Conservation (phyloP, 2,329 filamentous ascomycete species). For the Fusarium temperatum region DNA sequence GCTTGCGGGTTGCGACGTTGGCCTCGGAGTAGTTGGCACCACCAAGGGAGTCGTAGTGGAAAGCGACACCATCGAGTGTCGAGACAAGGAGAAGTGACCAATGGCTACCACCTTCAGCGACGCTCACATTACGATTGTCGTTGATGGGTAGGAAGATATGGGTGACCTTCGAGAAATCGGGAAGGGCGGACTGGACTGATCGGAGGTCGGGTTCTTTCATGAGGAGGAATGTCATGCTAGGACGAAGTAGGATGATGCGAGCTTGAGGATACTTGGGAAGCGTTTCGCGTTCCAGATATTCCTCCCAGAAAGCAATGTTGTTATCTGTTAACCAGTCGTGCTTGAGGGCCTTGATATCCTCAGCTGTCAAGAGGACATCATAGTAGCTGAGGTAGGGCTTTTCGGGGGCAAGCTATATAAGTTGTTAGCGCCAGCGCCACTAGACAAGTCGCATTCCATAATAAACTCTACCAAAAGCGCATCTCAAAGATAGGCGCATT, state of each 20-base stretch:
- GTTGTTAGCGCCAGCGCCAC: constrained; percentile 18
- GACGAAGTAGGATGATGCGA: constrained; percentile 88
- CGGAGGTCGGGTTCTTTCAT: constrained; percentile 74
- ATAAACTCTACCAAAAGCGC: constrained; percentile 1
- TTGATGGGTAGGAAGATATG: constrained; percentile 98
- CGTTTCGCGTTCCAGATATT: constrained; percentile 92
- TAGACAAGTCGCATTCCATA: constrained; percentile 7
- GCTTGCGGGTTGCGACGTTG: constrained; percentile 71
- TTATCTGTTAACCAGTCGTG: constrained; percentile 98
- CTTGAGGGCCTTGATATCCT: constrained; percentile 88
- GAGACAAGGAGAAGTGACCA: constrained; percentile 95
- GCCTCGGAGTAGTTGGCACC: constrained; percentile 81
- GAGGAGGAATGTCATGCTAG: constrained; percentile 91
- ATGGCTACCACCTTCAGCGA: constrained; percentile 90
- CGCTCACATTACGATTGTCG: constrained; percentile 78
- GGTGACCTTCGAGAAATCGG: constrained; percentile 81
- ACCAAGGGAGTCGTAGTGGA: constrained; percentile 93
- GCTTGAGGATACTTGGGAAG: constrained; percentile 82
- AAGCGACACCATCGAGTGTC: constrained; percentile 87
- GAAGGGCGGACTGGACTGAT: constrained; percentile 73
- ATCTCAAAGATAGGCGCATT: constrained; percentile 18
- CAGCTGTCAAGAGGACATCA: constrained; percentile 72
- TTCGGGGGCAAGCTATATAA: constrained; percentile 58
- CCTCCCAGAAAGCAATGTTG: constrained; percentile 98
- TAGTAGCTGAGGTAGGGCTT: constrained; percentile 54